Evolutionary conservation across 169 alveolate species (phyloP).

Genomic region (Plasmodium reichenowi): DNA sequence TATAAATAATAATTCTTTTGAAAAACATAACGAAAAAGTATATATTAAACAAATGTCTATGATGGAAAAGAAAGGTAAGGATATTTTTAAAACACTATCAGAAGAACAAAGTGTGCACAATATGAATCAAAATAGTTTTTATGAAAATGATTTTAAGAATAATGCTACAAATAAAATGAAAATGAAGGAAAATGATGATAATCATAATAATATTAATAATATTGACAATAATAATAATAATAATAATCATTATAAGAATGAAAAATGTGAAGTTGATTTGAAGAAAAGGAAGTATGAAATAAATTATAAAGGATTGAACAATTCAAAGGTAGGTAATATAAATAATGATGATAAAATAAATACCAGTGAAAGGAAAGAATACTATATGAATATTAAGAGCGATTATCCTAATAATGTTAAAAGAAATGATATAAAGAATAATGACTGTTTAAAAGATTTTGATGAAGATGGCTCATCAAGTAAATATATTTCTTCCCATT

Average conservation of each 20-base stretch:
- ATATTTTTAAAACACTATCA: slow-evolving; percentile 5
- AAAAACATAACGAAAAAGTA: not conserved
- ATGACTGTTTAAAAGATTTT: too few species aligned
- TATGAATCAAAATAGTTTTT: slow-evolving; percentile 9
- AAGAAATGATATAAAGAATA: too few species aligned
- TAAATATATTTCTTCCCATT: slow-evolving; percentile 37
- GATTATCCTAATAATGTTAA: too few species aligned
- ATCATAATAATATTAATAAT: not conserved
- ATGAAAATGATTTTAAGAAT: slow-evolving; percentile 13
- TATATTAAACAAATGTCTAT: slow-evolving; percentile 6
- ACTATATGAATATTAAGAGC: too few species aligned
- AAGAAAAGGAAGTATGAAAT: too few species aligned
- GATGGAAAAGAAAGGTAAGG: slow-evolving; percentile 4
- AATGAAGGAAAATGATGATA: slow-evolving; percentile 9
- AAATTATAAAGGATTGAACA: too few species aligned
- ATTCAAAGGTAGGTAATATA: too few species aligned
- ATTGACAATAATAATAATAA: not conserved
- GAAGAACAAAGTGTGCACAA: slow-evolving; percentile 31
- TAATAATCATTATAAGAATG: not conserved
- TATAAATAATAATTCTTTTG: slow-evolving; percentile 1
- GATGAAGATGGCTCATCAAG: slow-evolving; percentile 27
- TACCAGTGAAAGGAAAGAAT: too few species aligned
- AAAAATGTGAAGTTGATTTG: slow-evolving; percentile 7
- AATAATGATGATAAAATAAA: too few species aligned
- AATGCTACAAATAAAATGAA: not conserved